Evolutionary conservation across 1,284 basidiomycete species (phyloP).

Genomic region (Polyporus tsugae): DNA sequence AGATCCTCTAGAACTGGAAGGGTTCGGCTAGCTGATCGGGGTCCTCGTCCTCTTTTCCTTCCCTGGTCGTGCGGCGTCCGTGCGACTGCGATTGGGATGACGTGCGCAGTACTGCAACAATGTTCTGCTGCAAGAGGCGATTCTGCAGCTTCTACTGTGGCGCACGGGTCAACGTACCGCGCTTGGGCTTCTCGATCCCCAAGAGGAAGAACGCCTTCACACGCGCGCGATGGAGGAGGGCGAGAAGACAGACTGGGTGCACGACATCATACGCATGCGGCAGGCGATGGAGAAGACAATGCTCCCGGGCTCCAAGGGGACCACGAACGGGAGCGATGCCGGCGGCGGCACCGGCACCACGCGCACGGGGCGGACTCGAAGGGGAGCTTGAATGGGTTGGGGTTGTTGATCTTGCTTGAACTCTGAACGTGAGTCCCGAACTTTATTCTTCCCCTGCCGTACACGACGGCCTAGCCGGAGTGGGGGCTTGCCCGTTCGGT

Average conservation of each 20-base stretch:
- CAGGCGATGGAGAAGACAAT: conserved; percentile 36
- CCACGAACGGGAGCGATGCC: conserved; percentile 18
- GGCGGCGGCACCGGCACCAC: conserved; percentile 13
- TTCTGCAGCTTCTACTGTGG: conserved; percentile 76
- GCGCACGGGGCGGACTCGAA: conserved; percentile 24
- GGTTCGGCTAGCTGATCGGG: conserved; percentile 19
- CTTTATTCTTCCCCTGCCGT: conserved; percentile 20
- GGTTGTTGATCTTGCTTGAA: conserved; percentile 9
- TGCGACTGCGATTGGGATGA: neutral
- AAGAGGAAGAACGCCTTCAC: conserved; percentile 65
- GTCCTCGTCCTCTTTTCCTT: conserved; percentile 5
- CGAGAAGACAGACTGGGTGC: conserved; percentile 70
- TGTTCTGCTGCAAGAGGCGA: conserved; percentile 71
- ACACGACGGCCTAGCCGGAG: conserved; percentile 13
- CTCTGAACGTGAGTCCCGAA: conserved; percentile 12
- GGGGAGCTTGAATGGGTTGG: conserved; percentile 20
- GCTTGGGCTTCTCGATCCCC: conserved; percentile 52
- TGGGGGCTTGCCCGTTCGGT: conserved; percentile 10
- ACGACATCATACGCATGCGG: conserved; percentile 57
- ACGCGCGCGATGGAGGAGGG: conserved; percentile 54
- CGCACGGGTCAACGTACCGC: conserved; percentile 62
- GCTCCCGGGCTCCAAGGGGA: conserved; percentile 31
- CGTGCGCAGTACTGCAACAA: conserved; percentile 69
- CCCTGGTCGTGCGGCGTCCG: neutral
- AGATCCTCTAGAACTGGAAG: conserved; percentile 11